Conservation (phyloP, 169 alveolate genomes). For the Cryptosporidium ryanae region DNA sequence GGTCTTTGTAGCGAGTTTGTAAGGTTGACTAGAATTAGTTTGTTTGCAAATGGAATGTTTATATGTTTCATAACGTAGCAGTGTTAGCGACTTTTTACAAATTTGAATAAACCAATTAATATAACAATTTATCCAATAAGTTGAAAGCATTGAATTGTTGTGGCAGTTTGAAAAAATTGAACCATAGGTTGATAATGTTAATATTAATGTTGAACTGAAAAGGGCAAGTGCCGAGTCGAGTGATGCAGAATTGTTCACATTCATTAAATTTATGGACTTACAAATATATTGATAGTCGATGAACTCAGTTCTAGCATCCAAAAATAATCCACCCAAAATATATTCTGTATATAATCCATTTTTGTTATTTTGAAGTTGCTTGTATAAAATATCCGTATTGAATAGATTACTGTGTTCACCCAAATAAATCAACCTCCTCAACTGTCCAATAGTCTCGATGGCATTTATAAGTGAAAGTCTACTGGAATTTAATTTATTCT, state of each 20-base stretch:
- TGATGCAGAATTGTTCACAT: slow-evolving; percentile 20
- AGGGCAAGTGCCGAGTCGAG: slow-evolving; percentile 16
- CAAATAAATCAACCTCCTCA: slow-evolving; percentile 32
- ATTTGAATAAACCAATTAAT: slow-evolving; percentile 35
- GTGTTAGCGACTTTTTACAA: slow-evolving; percentile 22
- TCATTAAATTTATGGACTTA: slow-evolving; percentile 1
- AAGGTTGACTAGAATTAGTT: not conserved
- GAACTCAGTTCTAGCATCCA: slow-evolving; percentile 30
- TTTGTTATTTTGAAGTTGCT: not conserved
- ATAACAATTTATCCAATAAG: slow-evolving; percentile 27
- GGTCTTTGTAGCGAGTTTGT: slow-evolving; percentile 6
- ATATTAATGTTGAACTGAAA: slow-evolving; percentile 6
- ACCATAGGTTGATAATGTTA: slow-evolving; percentile 20
- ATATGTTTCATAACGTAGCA: slow-evolving; percentile 3
- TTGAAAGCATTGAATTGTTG: not conserved
- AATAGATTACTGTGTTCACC: not conserved
- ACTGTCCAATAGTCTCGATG: slow-evolving; percentile 36
- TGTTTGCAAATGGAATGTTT: not conserved
- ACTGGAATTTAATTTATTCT: slow-evolving; percentile 11
- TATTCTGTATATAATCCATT: not conserved
- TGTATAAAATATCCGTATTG: not conserved
- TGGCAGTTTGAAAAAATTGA: slow-evolving; percentile 21
- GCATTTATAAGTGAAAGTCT: slow-evolving; percentile 32
- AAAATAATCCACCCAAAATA: slow-evolving; percentile 36
- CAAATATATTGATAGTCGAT: slow-evolving; percentile 14